A percentile compares a stretch with the other conserved stretches of the same genome.
phyloP scores from a whole-genome alignment of 768 basidiomycete genomes.

The Exidia glandulosa region DNA sequence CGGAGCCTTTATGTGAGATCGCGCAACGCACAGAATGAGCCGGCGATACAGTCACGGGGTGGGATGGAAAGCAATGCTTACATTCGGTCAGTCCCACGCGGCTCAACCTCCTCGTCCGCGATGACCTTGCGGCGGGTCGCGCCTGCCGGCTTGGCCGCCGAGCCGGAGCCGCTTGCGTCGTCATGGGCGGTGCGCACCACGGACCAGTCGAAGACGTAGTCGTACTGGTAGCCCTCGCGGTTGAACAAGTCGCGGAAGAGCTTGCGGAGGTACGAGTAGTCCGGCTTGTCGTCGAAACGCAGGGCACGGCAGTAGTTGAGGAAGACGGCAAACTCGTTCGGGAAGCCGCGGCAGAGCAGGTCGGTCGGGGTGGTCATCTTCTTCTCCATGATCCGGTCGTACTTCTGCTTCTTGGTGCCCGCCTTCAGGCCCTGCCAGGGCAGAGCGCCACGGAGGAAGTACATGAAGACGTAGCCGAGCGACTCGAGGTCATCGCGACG shows the following conservation, averaged over 20 bases:
- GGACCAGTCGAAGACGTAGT: conserved; percentile 99
- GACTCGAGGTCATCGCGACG: conserved; percentile 97
- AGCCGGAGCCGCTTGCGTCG: conserved; percentile 37
- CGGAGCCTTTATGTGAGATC: conserved; percentile 48
- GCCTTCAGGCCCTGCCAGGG: conserved; percentile 99
- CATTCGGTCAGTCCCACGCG: conserved; percentile 73
- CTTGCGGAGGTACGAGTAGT: conserved; percentile 99
- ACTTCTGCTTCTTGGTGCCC: conserved; percentile 99
- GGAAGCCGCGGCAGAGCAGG: conserved; percentile 96
- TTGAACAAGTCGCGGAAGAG: conserved; percentile 97
- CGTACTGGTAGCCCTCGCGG: conserved; percentile 96
- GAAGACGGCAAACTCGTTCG: conserved; percentile 98
- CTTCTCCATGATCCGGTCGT: conserved; percentile 99
- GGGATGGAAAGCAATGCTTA: conserved; percentile 30
- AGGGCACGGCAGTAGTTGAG: conserved; percentile 98
- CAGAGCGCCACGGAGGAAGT: conserved; percentile 95
- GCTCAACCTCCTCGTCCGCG: conserved; percentile 70
- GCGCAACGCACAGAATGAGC: conserved; percentile 6
- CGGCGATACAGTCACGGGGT: conserved; percentile 9
- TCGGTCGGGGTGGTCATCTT: conserved; percentile 99
- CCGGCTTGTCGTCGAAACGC: conserved; percentile 99
- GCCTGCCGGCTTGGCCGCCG: conserved; percentile 49
- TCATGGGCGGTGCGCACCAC: conserved; percentile 69
- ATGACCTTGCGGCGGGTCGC: conserved; percentile 64
- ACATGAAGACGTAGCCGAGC: conserved; percentile 98